Evolutionary conservation across 2,329 filamentous ascomycete species (phyloP).

Genomic region (Periconia sp.): DNA sequence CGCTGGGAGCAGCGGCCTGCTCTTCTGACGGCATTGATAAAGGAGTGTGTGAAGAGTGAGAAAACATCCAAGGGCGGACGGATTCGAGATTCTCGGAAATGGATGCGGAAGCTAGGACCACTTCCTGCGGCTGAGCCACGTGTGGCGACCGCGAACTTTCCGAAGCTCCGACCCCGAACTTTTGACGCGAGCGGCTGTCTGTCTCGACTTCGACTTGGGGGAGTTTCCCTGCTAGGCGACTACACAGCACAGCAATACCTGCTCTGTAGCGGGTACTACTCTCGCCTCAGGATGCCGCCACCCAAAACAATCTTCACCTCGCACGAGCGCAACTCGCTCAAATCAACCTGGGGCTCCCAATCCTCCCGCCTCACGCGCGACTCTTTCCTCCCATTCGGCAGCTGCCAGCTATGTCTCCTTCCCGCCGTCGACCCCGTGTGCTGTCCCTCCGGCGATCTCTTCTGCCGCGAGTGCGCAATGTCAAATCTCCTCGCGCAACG

Average conservation of each 20-base stretch:
- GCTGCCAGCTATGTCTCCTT: conserved; percentile 85
- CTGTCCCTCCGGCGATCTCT: conserved; percentile 80
- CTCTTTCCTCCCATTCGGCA: conserved; percentile 89
- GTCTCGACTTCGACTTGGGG: not conserved
- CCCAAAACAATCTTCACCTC: conserved; percentile 77
- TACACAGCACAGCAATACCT: not conserved
- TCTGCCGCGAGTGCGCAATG: conserved; percentile 93
- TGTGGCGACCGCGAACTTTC: conserved; percentile 18
- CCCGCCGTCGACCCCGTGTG: conserved; percentile 82
- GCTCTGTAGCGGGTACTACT: too few relatives aligned
- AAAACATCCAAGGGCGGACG: conserved; percentile 19
- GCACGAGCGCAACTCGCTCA: conserved; percentile 83
- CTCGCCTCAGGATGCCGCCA: conserved; percentile 28
- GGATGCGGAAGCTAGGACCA: too few relatives aligned
- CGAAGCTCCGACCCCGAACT: conserved; percentile 13
- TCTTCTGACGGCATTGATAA: conserved; percentile 50
- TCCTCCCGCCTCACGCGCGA: conserved; percentile 87
- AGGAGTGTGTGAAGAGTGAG: conserved; percentile 14
- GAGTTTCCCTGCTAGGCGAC: not conserved
- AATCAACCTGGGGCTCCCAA: conserved; percentile 79
- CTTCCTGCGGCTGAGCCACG: conserved; percentile 13
- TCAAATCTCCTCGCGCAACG: conserved; percentile 89
- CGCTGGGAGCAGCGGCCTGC: conserved; percentile 60
- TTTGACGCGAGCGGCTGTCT: not conserved
- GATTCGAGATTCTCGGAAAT: too few relatives aligned